Percentiles rank a stretch among this genome's conserved stretches.
Conservation (phyloP, 371 early-diverging fungal genomes). For the Syncephalis plumigaleata region DNA sequence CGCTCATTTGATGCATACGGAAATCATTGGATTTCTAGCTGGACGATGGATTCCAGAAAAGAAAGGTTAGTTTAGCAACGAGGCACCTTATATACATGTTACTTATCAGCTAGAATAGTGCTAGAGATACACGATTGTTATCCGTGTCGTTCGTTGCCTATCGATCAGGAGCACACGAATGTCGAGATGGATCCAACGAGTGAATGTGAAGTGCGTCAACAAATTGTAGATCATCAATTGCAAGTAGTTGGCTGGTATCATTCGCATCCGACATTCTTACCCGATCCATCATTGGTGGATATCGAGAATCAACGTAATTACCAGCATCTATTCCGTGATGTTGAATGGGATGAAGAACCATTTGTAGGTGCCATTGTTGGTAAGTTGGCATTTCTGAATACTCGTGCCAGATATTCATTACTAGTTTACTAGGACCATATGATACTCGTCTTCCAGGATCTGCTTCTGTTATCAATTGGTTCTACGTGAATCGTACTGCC, state of each 20-base stretch:
- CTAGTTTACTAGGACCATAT: conserved; percentile 41
- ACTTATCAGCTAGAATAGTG: conserved; percentile 4
- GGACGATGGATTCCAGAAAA: conserved; percentile 46
- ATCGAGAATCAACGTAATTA: conserved; percentile 69
- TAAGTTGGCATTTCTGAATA: conserved; percentile 8
- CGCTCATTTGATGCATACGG: conserved; percentile 66
- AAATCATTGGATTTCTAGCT: conserved; percentile 74
- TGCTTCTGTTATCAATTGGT: conserved; percentile 70
- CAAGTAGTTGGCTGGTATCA: conserved; percentile 83
- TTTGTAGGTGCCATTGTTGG: conserved; percentile 84
- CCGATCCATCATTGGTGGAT: conserved; percentile 58
- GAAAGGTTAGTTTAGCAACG: conserved; percentile 12
- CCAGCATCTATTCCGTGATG: conserved; percentile 44
- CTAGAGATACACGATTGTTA: conserved; percentile 40
- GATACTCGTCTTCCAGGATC: conserved; percentile 64
- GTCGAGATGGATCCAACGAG: conserved; percentile 81
- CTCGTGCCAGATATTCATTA: background rate
- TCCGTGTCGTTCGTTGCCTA: conserved; percentile 54
- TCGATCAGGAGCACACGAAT: conserved; percentile 54
- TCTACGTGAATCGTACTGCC: conserved; percentile 29
- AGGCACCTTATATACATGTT: background rate
- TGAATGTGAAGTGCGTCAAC: conserved; percentile 51
- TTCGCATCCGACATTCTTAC: conserved; percentile 63
- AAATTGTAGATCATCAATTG: conserved; percentile 49
- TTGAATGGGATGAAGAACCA: conserved; percentile 30